phyloP scores from a whole-genome alignment of 1,284 basidiomycete species.

The Crepidotus sp. region DNA sequence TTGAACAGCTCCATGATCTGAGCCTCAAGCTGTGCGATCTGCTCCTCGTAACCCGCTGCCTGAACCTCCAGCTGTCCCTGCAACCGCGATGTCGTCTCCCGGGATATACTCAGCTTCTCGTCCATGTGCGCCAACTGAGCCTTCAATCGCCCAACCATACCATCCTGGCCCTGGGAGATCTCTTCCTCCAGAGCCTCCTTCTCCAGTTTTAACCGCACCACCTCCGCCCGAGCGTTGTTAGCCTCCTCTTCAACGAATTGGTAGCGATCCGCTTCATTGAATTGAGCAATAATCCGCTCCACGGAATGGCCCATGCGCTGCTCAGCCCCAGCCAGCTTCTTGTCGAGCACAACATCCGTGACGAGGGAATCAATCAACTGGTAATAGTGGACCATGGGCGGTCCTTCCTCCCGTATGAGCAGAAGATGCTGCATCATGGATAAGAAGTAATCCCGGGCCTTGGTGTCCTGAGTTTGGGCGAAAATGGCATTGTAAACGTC shows the following conservation, averaged over 20 bases:
- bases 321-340: constrained; percentile 79
- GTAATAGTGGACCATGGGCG: constrained; percentile 79
- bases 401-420: constrained; percentile 83
- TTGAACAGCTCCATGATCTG: constrained; percentile 92
- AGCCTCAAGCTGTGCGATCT: constrained; percentile 80
- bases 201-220: constrained; percentile 58
- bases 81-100: constrained; percentile 69
- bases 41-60: constrained; percentile 78
- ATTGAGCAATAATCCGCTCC: constrained; percentile 80
- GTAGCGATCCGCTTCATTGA: constrained; percentile 86
- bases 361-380: constrained; percentile 92
- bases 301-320: constrained; percentile 86
- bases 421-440: constrained; percentile 90
- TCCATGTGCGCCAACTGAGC: constrained; percentile 66
- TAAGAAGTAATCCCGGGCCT: constrained; percentile 81
- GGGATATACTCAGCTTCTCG: constrained; percentile 70
- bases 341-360: constrained; percentile 89
- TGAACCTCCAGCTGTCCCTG: constrained; percentile 78
- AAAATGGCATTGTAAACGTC: constrained; percentile 84
- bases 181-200: constrained; percentile 76
- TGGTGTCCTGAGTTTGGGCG: constrained; percentile 65
- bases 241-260: constrained; percentile 77
- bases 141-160: constrained; percentile 79
- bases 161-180: constrained; percentile 72
- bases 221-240: constrained; percentile 55